phyloP scores from a whole-genome alignment of 768 basidiomycete genomes.

The Boletus sp. region DNA sequence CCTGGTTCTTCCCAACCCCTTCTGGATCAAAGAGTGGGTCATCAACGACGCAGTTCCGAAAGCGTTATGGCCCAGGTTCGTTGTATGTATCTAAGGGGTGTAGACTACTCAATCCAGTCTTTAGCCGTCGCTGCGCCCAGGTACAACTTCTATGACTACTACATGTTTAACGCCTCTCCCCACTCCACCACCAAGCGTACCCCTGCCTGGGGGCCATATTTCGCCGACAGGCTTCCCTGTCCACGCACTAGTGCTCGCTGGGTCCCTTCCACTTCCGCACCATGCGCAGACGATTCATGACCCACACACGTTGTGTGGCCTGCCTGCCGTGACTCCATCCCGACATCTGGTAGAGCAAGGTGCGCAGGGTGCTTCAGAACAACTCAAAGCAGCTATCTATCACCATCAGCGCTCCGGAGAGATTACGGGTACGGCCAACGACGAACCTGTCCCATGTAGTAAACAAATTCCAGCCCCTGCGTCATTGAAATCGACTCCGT shows the following conservation, averaged over 20 bases:
- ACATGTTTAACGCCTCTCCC: slow-evolving; percentile 19
- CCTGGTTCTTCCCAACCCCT: slow-evolving; percentile 1
- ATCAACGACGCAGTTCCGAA: slow-evolving; percentile 19
- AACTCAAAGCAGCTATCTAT: neutral
- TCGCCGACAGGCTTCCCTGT: slow-evolving; percentile 10
- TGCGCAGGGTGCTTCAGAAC: neutral
- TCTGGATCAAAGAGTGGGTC: slow-evolving; percentile 3
- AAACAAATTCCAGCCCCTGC: neutral
- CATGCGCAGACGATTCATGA: neutral
- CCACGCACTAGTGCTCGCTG: slow-evolving; percentile 6
- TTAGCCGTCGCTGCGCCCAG: slow-evolving; percentile 13
- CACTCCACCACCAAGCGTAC: slow-evolving; percentile 18
- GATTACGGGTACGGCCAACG: neutral
- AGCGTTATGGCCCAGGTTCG: slow-evolving; percentile 18
- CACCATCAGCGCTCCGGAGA: neutral
- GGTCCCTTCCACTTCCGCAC: slow-evolving; percentile 6
- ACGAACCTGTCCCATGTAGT: neutral
- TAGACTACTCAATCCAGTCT: neutral
- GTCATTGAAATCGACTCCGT: neutral
- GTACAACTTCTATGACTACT: slow-evolving; percentile 8
- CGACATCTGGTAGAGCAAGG: neutral
- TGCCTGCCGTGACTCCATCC: neutral
- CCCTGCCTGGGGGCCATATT: slow-evolving; percentile 4
- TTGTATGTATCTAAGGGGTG: neutral
- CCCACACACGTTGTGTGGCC: slow-evolving; percentile 2